Conservation (phyloP, 768 basidiomycete genomes). For the Lactifluus volemus region DNA sequence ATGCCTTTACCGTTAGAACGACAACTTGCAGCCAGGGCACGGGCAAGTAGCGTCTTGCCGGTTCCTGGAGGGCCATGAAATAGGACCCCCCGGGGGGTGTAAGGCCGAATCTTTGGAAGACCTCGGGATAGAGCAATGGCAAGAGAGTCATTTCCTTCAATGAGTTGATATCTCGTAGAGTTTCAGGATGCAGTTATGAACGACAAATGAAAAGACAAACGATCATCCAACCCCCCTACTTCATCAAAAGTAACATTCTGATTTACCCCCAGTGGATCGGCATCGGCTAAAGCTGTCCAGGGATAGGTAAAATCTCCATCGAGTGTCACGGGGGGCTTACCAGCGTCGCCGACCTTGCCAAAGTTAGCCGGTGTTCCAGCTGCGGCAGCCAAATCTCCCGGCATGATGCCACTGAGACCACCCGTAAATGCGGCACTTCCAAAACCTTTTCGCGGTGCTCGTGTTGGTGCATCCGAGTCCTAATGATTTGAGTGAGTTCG, state of each 20-base stretch:
- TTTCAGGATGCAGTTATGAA: not conserved
- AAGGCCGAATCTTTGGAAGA: slow-evolving; percentile 88
- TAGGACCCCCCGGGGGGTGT: slow-evolving; percentile 95
- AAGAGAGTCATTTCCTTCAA: slow-evolving; percentile 98
- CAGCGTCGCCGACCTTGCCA: slow-evolving; percentile 75
- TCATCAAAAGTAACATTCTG: slow-evolving; percentile 92
- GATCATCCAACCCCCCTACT: slow-evolving; percentile 92
- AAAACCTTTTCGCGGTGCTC: slow-evolving; percentile 63
- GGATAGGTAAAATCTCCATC: slow-evolving; percentile 13
- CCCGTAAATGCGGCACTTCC: slow-evolving; percentile 36
- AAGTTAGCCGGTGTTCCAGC: slow-evolving; percentile 79
- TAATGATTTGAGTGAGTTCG: slow-evolving; percentile 22
- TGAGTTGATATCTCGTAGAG: slow-evolving; percentile 77
- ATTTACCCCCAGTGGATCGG: slow-evolving; percentile 92
- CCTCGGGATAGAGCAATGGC: slow-evolving; percentile 91
- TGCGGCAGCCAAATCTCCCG: slow-evolving; percentile 53
- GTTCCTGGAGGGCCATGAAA: slow-evolving; percentile 99
- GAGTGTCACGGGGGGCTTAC: slow-evolving; percentile 30
- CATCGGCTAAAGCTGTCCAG: slow-evolving; percentile 72
- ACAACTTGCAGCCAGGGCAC: slow-evolving; percentile 91
- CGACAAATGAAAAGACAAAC: slow-evolving; percentile 34
- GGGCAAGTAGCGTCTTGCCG: slow-evolving; percentile 88
- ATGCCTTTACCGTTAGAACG: slow-evolving; percentile 80
- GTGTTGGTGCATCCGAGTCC: slow-evolving; percentile 65
- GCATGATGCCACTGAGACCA: slow-evolving; percentile 50